These are phyloP conservation scores for Rhizopogon sp. DNA, from an alignment of 768 basidiomycete species.

Conservation along the genomic window DNA sequence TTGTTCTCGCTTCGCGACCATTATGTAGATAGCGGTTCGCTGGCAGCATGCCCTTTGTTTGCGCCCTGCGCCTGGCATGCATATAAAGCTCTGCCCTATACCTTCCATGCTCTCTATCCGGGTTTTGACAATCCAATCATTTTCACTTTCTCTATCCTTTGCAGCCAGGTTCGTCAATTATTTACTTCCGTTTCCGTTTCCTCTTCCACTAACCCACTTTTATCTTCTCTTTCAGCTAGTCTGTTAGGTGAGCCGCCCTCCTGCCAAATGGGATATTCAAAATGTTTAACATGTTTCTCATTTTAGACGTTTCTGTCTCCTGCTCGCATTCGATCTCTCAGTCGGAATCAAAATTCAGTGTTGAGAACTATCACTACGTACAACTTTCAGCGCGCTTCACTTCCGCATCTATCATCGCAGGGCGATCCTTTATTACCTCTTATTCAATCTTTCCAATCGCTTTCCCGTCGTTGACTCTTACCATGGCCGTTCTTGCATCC, in stretches of 20 bases:
- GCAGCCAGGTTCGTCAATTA: slow-evolving; percentile 24
- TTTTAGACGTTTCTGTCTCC: slow-evolving; percentile 7
- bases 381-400: slow-evolving; percentile 17
- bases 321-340: slow-evolving; percentile 16
- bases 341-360: slow-evolving; percentile 22
- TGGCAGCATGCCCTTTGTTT: slow-evolving; percentile 14
- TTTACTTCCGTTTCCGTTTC: not conserved
- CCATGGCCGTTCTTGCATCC: slow-evolving; percentile 33
- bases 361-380: slow-evolving; percentile 16
- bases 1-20: slow-evolving; percentile 31
- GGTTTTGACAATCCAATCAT: slow-evolving; percentile 33
- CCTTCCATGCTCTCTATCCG: slow-evolving; percentile 12
- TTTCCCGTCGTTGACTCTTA: not conserved
- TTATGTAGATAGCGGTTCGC: slow-evolving; percentile 1
- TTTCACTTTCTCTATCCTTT: slow-evolving; percentile 4
- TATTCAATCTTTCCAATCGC: slow-evolving; percentile 5
- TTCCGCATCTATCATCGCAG: slow-evolving; percentile 25
- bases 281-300: not conserved
- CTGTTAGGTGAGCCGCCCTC: slow-evolving; percentile 19
- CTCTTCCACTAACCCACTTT: slow-evolving; percentile 9
- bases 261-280: not conserved
- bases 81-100: slow-evolving; percentile 20
- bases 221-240: slow-evolving; percentile 9
- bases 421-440: slow-evolving; percentile 18
- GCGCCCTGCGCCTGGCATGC: not conserved